These are phyloP conservation scores for Beta macrorhiza DNA, from an alignment of 179 eudicot genomes.

Conservation along the genomic window DNA sequence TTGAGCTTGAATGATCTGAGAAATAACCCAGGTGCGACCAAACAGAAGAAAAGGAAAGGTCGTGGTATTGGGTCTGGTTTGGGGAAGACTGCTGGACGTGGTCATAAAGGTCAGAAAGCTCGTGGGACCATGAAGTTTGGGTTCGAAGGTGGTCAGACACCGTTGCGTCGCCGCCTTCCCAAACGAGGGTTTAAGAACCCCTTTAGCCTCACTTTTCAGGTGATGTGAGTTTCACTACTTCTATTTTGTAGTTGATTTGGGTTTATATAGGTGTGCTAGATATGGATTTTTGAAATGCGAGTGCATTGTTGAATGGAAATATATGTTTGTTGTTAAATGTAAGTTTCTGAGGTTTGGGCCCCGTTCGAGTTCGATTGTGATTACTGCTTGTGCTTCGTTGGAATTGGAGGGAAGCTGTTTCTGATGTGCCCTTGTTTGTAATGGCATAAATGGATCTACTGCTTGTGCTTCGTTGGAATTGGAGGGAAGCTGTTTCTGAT, in stretches of 20 bases:
- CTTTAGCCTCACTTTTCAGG: conserved; percentile 81
- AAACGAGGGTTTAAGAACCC: conserved; percentile 91
- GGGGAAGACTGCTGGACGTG: conserved; percentile 95
- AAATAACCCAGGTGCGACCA: conserved; percentile 78
- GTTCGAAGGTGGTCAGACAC: conserved; percentile 99
- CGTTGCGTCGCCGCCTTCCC: conserved; percentile 72
- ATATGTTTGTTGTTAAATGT: background rate
- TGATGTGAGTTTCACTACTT: conserved; percentile 18
- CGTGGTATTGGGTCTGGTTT: conserved; percentile 97
- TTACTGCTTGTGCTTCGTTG: background rate
- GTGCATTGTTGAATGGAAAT: background rate
- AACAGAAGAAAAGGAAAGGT: conserved; percentile 90
- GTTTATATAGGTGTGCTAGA: background rate
- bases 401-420: background rate
- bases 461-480: background rate
- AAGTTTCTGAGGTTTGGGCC: background rate
- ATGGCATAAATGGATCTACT: background rate
- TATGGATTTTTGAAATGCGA: background rate
- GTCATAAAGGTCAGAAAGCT: conserved; percentile 98
- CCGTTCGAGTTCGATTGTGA: background rate
- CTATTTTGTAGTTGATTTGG: background rate
- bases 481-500: background rate
- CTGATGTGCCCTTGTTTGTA: background rate
- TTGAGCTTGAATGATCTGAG: conserved; percentile 75
- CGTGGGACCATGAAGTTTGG: conserved; percentile 87